Base-by-base conservation (phyloP, 202 grass and related monocot genomes). In the Schoenoplectus tabernaemontani region DNA sequence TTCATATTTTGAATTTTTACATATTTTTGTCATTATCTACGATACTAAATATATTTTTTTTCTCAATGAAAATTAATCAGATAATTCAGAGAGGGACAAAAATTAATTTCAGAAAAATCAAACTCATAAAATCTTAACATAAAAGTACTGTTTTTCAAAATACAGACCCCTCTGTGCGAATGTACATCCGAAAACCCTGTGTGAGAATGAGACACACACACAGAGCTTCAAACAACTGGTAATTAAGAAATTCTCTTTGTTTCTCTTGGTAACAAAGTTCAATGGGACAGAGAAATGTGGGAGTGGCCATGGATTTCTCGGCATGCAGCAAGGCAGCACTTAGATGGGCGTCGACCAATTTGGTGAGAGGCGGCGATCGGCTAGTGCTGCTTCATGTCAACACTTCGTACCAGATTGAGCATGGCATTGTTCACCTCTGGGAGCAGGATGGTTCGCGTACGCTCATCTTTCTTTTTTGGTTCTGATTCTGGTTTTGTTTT, bases 241-340 rank as follows among this genome's bases (percentile, higher is more conserved):
- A 39, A 39, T 39, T 39, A 68, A 68, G 17, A 68, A 42, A 42
- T 8, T 42, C 64, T 68, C 9, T 43, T 68, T 68, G 37, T n/a
- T 68, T 68, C 34, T 66, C 16, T 66, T 13, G 6, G 30, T 39
- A 66, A 66, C 16, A 66, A 20, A 20, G n/a, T n/a, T n/a, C n/a
- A 41, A 66, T 66, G 63, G 64, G 61, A 7, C 72, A 79, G 41
- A 87, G 84, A 59, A 89, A 84, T 23, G 64, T 93, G 9, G 93
- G 86, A 64, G 74, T 93, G 1, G 93, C 82, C 28, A 93, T 93
- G 64, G 93, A 97, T 85, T 97, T 90, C 88, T 97, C 93, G 17
- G 54, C 81, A 9, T 82, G 86, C n/a, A 93, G 93, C 85, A 93
- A 97, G 66, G 54, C 80, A 0, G 90, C 93, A 0, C 81, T 66